Percentiles rank a stretch among this genome's conserved stretches.
Evolutionary conservation across 2,329 filamentous ascomycete genomes (phyloP).

Genomic region (Calcarisporium arbuscula): DNA sequence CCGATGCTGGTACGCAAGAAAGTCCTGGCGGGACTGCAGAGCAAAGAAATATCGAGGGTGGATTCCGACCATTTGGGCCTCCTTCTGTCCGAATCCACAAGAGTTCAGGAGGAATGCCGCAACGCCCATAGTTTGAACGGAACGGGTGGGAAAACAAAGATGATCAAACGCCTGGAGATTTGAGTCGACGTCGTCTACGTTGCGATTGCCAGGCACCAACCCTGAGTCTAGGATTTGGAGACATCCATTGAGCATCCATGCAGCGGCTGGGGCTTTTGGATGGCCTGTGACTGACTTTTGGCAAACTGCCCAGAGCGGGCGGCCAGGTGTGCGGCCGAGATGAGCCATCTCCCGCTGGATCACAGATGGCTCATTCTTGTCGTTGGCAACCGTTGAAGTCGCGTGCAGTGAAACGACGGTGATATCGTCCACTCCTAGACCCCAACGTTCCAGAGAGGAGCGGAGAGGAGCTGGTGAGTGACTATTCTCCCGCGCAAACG

Average conservation of each 20-base stretch:
- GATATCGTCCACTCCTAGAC: constrained; percentile 85
- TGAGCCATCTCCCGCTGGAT: constrained; percentile 87
- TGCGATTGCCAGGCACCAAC: constrained; percentile 89
- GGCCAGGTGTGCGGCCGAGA: constrained; percentile 85
- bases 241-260: constrained; percentile 96
- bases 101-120: constrained; percentile 95
- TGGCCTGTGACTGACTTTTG: constrained; percentile 95
- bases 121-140: constrained; percentile 84
- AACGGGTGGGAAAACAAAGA: constrained; percentile 84
- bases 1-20: no score
- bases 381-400: constrained; percentile 88
- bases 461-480: no score
- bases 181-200: constrained; percentile 88
- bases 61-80: constrained; percentile 85
- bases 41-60: constrained; percentile 88
- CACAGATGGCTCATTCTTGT: constrained; percentile 94
- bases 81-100: constrained; percentile 95
- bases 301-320: constrained; percentile 85
- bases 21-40: no score
- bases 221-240: constrained; percentile 84
- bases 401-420: constrained; percentile 90
- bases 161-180: constrained; percentile 91
- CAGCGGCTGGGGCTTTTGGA: constrained; percentile 91
- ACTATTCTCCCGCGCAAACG: no score
- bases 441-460: constrained; percentile 88